Evolutionary conservation across 345 rosid species (phyloP).

Genomic region (Eutrema japonicum): DNA sequence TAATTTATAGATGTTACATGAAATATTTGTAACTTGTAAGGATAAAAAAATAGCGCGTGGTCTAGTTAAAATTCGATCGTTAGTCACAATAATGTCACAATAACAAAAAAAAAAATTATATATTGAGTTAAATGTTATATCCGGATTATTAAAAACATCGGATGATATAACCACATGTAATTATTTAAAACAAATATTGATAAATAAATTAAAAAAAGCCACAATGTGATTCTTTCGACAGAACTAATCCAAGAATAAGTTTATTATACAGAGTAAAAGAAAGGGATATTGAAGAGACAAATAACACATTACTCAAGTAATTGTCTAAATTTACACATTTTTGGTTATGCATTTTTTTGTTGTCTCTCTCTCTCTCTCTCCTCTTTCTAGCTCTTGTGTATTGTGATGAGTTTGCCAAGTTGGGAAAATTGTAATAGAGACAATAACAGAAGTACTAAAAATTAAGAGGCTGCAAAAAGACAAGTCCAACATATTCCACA

Average conservation of each 20-base stretch:
- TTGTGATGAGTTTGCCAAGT: constrained; percentile 49
- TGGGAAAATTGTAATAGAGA: constrained; percentile 43
- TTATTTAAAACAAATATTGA: background rate
- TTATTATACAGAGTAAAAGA: constrained; percentile 33
- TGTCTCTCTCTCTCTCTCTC: constrained; percentile 29
- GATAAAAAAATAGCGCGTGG: background rate
- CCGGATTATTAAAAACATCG: background rate
- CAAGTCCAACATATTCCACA: constrained; percentile 50
- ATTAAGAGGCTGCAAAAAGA: constrained; percentile 46
- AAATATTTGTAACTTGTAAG: background rate
- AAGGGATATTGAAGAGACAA: constrained; percentile 31
- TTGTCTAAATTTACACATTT: constrained; percentile 43
- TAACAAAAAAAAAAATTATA: constrained; percentile 7
- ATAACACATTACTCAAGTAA: constrained; percentile 37
- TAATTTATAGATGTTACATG: constrained; percentile 26
- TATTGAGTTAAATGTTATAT: background rate
- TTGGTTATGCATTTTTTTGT: background rate
- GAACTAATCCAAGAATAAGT: constrained; percentile 28
- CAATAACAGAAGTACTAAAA: constrained; percentile 46
- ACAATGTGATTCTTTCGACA: constrained; percentile 16
- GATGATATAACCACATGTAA: background rate
- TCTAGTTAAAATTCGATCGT: constrained; percentile 10
- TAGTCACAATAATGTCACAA: constrained; percentile 22
- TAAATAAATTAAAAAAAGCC: background rate
- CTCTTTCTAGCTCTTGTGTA: constrained; percentile 42